Evolutionary conservation across 345 rosid genomes (phyloP), one percentile per base, ranked within the genome.

Genomic region (Eucalyptus shirleyi): DNA sequence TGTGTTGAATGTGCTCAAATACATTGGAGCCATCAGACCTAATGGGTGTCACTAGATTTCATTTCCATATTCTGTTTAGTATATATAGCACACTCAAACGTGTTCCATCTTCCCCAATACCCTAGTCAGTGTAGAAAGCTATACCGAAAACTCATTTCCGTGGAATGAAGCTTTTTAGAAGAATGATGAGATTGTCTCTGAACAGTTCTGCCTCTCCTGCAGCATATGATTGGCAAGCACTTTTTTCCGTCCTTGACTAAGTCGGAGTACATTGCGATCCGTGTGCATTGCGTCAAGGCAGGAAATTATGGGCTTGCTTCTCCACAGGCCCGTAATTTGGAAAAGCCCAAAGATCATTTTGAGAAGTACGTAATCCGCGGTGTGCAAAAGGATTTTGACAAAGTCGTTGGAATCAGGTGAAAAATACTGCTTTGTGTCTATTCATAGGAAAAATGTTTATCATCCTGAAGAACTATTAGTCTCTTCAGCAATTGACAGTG

Each of bases 221-320:
- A 98, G 99, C 96, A 93, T 86, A 93, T 98, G 8, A 96, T 96
- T 93, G 89, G 91, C 93, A 97, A 98, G 93, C 99, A 98, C 90
- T 95, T 98, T 89, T 90, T 93, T 93, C 97, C 89, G 10, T 97
- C 99, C 12, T 97, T 97, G 65, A 96, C 93, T 83, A 88, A 93
- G 89, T 90, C 98, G 16, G 99, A 98, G 92, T 97, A 98, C 72
- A 90, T 92, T 82, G 94, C 99, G 1, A 89, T 98, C 88, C 94
- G 99, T 53, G 91, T 93, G 50, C 99, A 98, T 23, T 98, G 96
- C 93, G 87, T 97, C 80, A 96, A 86, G 98, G 99, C 96, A 92
- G 56, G 90, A 90, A 30, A 21, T 50, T 15, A 37, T 32, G 81
- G 23, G 6, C 42, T 21, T 69, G 44, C 24, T 34, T 69, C 42